Evolutionary conservation across 371 early-diverging fungal species (phyloP), one percentile per base, ranked within the genome.

Genomic region (Entomophthora muscae): DNA sequence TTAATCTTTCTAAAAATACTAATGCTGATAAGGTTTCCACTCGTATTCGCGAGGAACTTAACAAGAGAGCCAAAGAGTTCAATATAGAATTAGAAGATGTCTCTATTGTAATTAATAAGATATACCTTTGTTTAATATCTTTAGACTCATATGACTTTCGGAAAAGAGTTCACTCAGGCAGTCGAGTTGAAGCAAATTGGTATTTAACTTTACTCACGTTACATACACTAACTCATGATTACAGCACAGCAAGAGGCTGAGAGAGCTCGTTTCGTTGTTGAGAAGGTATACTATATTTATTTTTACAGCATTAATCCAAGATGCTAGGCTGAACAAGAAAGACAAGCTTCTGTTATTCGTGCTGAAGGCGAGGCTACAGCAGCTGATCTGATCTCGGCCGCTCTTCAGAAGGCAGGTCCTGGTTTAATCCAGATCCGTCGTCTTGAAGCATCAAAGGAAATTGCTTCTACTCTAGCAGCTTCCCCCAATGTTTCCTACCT

Each of bases 241-340:
- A 24, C 65, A 78, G 79, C 91, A 31, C 90, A 91, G 72, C 91
- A 91, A 78, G 98, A 97, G 74, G 98, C 98, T 42, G 98, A 97
- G 76, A 86, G 96, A 63, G 95, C 96, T 55, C 82, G 84, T 64
- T 95, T 91, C 71, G 76, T 95, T 59, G 98, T 93, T 5, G 92
- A 90, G 63, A 75, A 75, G 62, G 63, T 52, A 30, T 2, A 52
- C 28, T 5, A 31, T 27, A 23, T 17, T n/a, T n/a, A n/a, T n/a
- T n/a, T n/a, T n/a, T n/a, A n/a, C n/a, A n/a, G n/a, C n/a, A n/a
- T n/a, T n/a, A n/a, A n/a, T n/a, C n/a, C n/a, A n/a, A n/a, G n/a
- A n/a, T n/a, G n/a, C n/a, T n/a, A 85, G 79, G 98, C 98, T 26
- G 95, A 97, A 77, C 98, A 95, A 75, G 98, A 98, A 77, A 92